Evolutionary conservation across 2,329 filamentous ascomycete genomes (phyloP).

Genomic region (Lachnellula suecica): DNA sequence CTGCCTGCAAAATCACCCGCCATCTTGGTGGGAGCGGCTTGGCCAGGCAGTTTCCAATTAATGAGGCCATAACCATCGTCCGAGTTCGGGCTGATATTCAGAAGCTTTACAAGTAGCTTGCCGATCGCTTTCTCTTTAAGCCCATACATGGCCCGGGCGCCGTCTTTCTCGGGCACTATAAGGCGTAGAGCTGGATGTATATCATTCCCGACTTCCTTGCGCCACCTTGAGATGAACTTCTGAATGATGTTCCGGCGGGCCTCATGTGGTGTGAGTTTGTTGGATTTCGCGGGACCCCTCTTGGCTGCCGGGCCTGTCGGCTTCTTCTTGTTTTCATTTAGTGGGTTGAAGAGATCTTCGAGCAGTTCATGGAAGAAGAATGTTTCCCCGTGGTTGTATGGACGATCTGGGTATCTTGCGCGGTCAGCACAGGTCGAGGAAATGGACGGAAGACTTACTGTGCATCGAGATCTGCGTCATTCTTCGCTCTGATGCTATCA

Average conservation of each 20-base stretch:
- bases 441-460: conserved; percentile 6
- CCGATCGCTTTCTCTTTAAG: conserved; percentile 91
- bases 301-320: conserved; percentile 54
- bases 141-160: conserved; percentile 88
- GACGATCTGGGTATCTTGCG: conserved; percentile 74
- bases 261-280: conserved; percentile 69
- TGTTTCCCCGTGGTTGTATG: conserved; percentile 76
- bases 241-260: conserved; percentile 78
- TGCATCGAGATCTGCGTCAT: conserved; percentile 6
- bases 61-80: conserved; percentile 83
- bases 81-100: conserved; percentile 88
- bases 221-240: conserved; percentile 83
- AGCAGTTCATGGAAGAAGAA: conserved; percentile 81
- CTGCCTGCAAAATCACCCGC: conserved; percentile 91
- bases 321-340: conserved; percentile 71
- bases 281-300: conserved; percentile 56
- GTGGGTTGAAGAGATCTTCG: conserved; percentile 75
- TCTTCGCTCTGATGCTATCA: too few relatives aligned
- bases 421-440: background rate
- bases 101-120: conserved; percentile 85
- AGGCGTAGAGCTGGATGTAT: conserved; percentile 91
- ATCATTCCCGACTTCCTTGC: conserved; percentile 83
- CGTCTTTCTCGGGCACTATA: conserved; percentile 89
- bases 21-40: conserved; percentile 59
- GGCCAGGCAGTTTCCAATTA: conserved; percentile 89